Evolutionary conservation across 768 basidiomycete species (phyloP).

Genomic region (Ramaria sp.): DNA sequence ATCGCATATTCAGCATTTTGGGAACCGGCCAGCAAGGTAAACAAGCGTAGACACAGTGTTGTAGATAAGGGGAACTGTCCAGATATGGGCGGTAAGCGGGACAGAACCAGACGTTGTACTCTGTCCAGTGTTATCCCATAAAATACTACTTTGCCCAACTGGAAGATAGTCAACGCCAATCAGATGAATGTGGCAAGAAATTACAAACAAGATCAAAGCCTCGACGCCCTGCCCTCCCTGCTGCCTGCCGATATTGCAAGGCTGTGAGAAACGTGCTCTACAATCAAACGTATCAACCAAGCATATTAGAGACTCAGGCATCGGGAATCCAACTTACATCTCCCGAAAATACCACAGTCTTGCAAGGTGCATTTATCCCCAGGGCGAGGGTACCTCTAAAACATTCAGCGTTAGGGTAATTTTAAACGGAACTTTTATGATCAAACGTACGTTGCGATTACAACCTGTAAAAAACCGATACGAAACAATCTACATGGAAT

Average conservation of each 20-base stretch:
- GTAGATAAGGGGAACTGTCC: conserved; percentile 59
- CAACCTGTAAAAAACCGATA: conserved; percentile 47
- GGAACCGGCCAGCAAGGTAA: conserved; percentile 57
- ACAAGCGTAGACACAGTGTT: conserved; percentile 51
- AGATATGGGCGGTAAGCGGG: conserved; percentile 48
- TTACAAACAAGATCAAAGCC: conserved; percentile 42
- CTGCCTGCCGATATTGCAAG: conserved; percentile 56
- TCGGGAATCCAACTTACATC: conserved; percentile 21
- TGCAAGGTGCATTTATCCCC: conserved; percentile 67
- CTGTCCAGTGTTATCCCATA: conserved; percentile 56
- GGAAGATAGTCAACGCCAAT: neutral
- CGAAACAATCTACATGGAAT: conserved; percentile 40
- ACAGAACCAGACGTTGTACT: conserved; percentile 52
- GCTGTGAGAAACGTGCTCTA: neutral
- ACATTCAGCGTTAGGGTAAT: neutral
- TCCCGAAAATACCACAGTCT: conserved; percentile 51
- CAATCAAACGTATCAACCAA: neutral
- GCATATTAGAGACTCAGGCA: conserved; percentile 36
- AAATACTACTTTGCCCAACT: conserved; percentile 59
- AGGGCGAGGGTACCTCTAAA: conserved; percentile 50
- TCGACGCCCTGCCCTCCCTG: conserved; percentile 62
- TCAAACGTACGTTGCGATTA: conserved; percentile 43
- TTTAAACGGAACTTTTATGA: neutral
- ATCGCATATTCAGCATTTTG: conserved; percentile 35
- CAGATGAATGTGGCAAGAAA: neutral